A percentile compares a stretch with the other conserved stretches of the same genome.
Conservation (phyloP, 805 yeast species). For the Vanderwaltozyma tropicalis region DNA sequence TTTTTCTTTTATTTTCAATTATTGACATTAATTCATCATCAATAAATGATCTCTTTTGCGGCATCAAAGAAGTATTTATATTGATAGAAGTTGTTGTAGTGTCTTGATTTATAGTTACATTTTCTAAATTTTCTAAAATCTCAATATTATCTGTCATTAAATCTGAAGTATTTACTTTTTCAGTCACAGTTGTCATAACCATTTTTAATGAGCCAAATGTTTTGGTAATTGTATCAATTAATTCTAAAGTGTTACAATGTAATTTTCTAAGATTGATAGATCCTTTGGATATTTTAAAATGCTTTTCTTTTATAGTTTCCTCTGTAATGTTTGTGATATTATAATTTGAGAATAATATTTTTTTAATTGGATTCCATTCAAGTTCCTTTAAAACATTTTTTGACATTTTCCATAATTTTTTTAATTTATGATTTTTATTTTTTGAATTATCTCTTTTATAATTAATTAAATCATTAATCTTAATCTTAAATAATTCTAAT, state of each 20-base stretch:
- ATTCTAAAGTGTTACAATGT: constrained; percentile 4
- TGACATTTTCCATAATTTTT: constrained; percentile 11
- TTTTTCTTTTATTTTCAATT: constrained; percentile 5
- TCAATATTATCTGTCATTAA: not conserved
- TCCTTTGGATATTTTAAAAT: not conserved
- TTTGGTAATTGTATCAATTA: constrained; percentile 8
- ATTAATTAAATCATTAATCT: not conserved
- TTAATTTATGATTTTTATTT: not conserved
- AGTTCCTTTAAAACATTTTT: constrained; percentile 7
- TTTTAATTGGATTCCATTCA: constrained; percentile 17
- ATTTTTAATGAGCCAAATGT: constrained; percentile 6
- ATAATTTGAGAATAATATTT: not conserved
- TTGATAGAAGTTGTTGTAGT: not conserved
- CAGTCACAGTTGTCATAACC: not conserved
- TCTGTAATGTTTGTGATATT: not conserved
- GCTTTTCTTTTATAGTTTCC: not conserved
- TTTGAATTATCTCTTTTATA: not conserved
- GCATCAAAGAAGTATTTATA: constrained; percentile 10
- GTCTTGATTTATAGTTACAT: not conserved
- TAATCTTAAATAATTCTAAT: constrained; percentile 13
- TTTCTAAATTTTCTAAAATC: not conserved
- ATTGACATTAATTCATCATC: constrained; percentile 15
- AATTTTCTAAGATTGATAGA: constrained; percentile 3
- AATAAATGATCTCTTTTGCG: constrained; percentile 17
- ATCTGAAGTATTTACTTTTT: not conserved